Conservation (phyloP, 148 eudicot species). For the Rhododendron simsii region DNA sequence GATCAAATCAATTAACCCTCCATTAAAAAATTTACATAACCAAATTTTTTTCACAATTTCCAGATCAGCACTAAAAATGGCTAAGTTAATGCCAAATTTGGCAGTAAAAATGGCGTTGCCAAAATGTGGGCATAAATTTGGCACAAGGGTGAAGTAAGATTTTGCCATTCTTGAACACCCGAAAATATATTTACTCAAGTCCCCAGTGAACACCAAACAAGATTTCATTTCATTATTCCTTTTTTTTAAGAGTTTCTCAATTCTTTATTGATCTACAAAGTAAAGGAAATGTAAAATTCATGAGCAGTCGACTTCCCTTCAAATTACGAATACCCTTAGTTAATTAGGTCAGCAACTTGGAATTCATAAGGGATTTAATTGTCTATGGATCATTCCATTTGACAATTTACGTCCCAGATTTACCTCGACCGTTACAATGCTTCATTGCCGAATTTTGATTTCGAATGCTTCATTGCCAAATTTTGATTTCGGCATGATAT, state of each 20-base stretch:
- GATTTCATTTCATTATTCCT: not conserved
- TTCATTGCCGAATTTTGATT: too few species aligned
- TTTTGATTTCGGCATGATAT: not conserved
- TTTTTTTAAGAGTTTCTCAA: not conserved
- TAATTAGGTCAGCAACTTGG: not conserved
- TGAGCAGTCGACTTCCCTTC: not conserved
- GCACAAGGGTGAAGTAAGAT: not conserved
- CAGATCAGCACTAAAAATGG: not conserved
- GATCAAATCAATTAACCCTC: not conserved
- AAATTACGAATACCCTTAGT: not conserved
- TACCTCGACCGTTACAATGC: not conserved
- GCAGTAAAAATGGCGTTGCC: not conserved
- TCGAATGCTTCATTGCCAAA: not conserved
- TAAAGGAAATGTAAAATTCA: not conserved
- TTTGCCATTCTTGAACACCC: too few species aligned
- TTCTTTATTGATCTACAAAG: too few species aligned
- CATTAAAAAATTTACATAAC: not conserved
- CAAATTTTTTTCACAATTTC: not conserved
- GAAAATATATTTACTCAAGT: not conserved
- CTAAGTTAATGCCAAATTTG: not conserved
- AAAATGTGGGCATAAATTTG: not conserved
- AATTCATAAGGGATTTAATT: not conserved
- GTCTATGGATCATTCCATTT: not conserved
- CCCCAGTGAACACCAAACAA: not conserved
- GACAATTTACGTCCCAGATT: not conserved